A percentile compares a stretch with the other conserved stretches of the same genome.
Evolutionary conservation across 768 basidiomycete species (phyloP).

Genomic region (Hericium coralloides): DNA sequence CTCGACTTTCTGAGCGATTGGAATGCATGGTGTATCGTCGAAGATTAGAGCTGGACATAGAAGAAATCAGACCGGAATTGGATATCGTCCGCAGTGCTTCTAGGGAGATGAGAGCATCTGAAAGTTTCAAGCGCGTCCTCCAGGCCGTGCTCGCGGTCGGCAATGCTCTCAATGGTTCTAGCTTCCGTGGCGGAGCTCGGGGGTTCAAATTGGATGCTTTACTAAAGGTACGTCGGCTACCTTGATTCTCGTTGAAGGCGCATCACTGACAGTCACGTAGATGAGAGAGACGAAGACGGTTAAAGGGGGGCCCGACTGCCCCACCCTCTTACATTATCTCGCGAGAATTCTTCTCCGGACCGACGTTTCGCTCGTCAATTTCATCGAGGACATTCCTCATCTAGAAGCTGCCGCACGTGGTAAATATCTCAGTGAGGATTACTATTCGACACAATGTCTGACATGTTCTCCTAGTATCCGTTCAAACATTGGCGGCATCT

Average conservation of each 20-base stretch:
- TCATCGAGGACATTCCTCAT: slow-evolving; percentile 74
- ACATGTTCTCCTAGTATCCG: slow-evolving; percentile 47
- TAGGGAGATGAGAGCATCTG: slow-evolving; percentile 54
- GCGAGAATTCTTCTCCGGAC: slow-evolving; percentile 61
- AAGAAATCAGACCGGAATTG: slow-evolving; percentile 77
- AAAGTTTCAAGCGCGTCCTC: slow-evolving; percentile 59
- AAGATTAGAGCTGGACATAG: slow-evolving; percentile 75
- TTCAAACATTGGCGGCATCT: slow-evolving; percentile 50
- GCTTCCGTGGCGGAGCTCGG: slow-evolving; percentile 73
- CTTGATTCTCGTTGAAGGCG: background rate
- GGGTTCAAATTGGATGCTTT: slow-evolving; percentile 84
- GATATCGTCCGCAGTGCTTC: slow-evolving; percentile 64
- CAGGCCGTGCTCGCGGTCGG: slow-evolving; percentile 72
- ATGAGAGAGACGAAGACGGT: slow-evolving; percentile 78
- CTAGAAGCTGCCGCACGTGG: slow-evolving; percentile 79
- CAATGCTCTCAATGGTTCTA: slow-evolving; percentile 74
- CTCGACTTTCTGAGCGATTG: slow-evolving; percentile 62
- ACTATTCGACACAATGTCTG: background rate
- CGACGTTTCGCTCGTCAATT: slow-evolving; percentile 56
- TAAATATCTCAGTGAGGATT: slow-evolving; percentile 22
- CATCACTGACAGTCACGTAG: slow-evolving; percentile 27
- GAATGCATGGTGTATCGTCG: slow-evolving; percentile 79
- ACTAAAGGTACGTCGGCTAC: slow-evolving; percentile 47
- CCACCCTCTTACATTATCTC: slow-evolving; percentile 89
- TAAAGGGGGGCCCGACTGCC: slow-evolving; percentile 58